These are phyloP conservation scores for Arthrinium puccinioides DNA, from an alignment of 2,329 filamentous ascomycete genomes.

Conservation along the genomic window DNA sequence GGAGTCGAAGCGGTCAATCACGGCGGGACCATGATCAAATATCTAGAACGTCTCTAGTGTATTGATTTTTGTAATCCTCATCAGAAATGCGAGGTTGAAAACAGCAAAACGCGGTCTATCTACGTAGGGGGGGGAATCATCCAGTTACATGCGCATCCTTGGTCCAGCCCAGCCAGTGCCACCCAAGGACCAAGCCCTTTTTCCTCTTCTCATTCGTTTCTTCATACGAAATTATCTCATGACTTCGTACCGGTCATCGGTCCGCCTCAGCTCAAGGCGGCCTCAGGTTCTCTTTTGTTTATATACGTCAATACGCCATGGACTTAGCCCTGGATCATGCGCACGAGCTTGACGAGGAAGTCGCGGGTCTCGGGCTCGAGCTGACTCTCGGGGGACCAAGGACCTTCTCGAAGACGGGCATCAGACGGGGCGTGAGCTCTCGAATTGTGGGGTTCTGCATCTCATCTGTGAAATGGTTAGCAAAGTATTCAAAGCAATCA, in stretches of 20 bases:
- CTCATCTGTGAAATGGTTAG: constrained; percentile 41
- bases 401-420: constrained; percentile 67
- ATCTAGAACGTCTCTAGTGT: too few species aligned
- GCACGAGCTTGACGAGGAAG: constrained; percentile 58
- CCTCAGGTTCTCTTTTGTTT: too few species aligned
- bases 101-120: constrained; percentile 3
- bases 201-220: constrained; percentile 1
- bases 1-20: too few species aligned
- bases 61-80: background rate
- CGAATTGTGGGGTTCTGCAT: constrained; percentile 62
- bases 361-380: constrained; percentile 64
- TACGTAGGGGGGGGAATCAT: constrained; percentile 5
- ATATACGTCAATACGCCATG: too few species aligned
- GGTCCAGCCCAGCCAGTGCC: too few species aligned
- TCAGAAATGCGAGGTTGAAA: background rate
- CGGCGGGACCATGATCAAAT: too few species aligned
- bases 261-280: background rate
- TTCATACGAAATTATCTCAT: constrained; percentile 1
- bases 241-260: constrained; percentile 4
- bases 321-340: constrained; percentile 9
- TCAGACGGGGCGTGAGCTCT: constrained; percentile 60
- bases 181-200: constrained; percentile 2
- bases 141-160: constrained; percentile 3
- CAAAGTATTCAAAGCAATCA: too few species aligned
- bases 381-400: constrained; percentile 65